A percentile compares a stretch with the other conserved stretches of the same genome.
Evolutionary conservation across 2,329 filamentous ascomycete genomes (phyloP).

Genomic region (Neodidymelliopsis sp.): DNA sequence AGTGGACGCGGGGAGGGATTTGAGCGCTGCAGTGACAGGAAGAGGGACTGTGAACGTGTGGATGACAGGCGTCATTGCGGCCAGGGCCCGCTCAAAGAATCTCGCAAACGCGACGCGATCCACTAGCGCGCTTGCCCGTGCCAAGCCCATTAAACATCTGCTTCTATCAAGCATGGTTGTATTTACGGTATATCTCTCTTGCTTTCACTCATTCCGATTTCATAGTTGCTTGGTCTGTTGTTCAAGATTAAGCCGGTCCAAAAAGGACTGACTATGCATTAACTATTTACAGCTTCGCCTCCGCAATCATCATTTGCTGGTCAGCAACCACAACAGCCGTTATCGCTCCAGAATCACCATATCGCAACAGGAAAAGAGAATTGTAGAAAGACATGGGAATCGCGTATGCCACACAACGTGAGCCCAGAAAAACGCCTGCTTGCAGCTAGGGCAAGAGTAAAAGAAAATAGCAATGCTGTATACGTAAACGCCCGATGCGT

Average conservation of each 20-base stretch:
- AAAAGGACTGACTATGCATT: slow-evolving; percentile 11
- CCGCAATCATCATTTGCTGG: slow-evolving; percentile 19
- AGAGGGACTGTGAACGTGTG: slow-evolving; percentile 11
- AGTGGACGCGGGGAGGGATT: slow-evolving; percentile 4
- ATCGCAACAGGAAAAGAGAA: slow-evolving; percentile 3
- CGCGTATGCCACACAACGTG: slow-evolving; percentile 12
- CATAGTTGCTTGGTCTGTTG: not conserved
- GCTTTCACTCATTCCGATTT: too few species aligned
- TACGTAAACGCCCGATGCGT: slow-evolving; percentile 25
- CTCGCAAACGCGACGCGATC: slow-evolving; percentile 35
- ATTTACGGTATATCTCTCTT: too few species aligned
- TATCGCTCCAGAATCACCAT: not conserved
- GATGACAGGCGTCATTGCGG: slow-evolving; percentile 23
- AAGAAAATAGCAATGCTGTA: slow-evolving; percentile 29
- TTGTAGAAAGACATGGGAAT: slow-evolving; percentile 16
- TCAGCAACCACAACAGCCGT: slow-evolving; percentile 8
- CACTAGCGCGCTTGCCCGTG: slow-evolving; percentile 29
- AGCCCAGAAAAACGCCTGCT: slow-evolving; percentile 14
- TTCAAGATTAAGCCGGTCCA: slow-evolving; percentile 2
- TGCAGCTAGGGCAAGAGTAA: slow-evolving; percentile 11
- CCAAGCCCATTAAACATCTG: slow-evolving; percentile 34
- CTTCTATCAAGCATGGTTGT: slow-evolving; percentile 8
- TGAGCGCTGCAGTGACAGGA: slow-evolving; percentile 9
- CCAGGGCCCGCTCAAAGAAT: slow-evolving; percentile 28
- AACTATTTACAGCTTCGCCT: slow-evolving; percentile 17